A percentile compares a stretch with the other conserved stretches of the same genome.
These are phyloP conservation scores for Xylariomycetidae sp. DNA, from an alignment of 2,329 filamentous ascomycete genomes.

Conservation along the genomic window DNA sequence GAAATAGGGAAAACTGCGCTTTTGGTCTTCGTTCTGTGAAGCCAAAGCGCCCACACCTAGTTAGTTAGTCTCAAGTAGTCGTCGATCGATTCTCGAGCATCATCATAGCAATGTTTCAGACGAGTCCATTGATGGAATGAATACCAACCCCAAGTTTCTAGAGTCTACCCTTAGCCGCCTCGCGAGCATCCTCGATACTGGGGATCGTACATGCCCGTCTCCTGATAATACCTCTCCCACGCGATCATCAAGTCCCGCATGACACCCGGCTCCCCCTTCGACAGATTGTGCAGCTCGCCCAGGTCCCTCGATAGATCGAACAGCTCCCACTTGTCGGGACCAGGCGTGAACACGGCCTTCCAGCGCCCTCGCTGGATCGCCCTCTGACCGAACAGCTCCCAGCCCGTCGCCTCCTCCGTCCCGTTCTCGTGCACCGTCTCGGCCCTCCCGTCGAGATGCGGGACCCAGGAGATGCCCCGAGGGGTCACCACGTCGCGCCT, in stretches of 20 bases:
- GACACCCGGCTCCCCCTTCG: conserved; percentile 9
- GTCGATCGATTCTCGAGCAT: too few relatives aligned
- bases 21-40: too few relatives aligned
- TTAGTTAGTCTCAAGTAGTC: too few relatives aligned
- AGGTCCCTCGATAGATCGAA: conserved; percentile 20
- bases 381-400: conserved; percentile 31
- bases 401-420: conserved; percentile 23
- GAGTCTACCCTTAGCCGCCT: too few relatives aligned
- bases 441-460: neutral
- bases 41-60: too few relatives aligned
- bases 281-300: conserved; percentile 20
- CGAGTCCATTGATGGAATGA: too few relatives aligned
- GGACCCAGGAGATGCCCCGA: conserved; percentile 1
- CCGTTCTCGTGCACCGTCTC: conserved; percentile 15
- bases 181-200: too few relatives aligned
- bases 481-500: neutral
- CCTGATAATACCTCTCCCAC: conserved; percentile 45
- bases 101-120: too few relatives aligned
- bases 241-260: conserved; percentile 1
- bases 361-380: conserved; percentile 29
- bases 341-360: conserved; percentile 25
- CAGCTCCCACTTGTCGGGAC: conserved; percentile 22
- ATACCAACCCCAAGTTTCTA: too few relatives aligned
- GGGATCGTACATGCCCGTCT: conserved; percentile 36
- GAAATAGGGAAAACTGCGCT: too few relatives aligned